Evolutionary conservation across 2,329 filamentous ascomycete species (phyloP), one percentile per base, ranked within the genome.

Genomic region (Stemphylium lycopersici): DNA sequence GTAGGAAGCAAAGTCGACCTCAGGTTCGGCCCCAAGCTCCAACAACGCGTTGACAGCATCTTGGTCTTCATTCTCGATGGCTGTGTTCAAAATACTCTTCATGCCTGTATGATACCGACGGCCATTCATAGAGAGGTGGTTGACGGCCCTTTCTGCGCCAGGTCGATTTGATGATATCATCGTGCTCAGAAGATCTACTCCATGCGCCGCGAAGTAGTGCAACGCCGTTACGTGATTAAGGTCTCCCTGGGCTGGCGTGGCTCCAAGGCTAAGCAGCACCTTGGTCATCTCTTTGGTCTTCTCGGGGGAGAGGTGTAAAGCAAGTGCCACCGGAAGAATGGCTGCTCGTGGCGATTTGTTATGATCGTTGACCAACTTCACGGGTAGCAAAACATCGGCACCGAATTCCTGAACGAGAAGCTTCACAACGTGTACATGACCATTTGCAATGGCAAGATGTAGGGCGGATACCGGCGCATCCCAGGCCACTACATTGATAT

Each of bases 401-500:
- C 90, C 91, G 66, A 90, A 95, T 58, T 87, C 78, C 54, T 77
- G 67, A 0, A 90, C 88, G 6, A 96, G 82, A 20, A 85, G 73
- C 52, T 87, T 84, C 12, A 93, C 89, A 10, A 87, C 83, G 3
- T 88, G 82, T 22, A 83, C 78, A 61, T 93, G 87, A 0, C 90
- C 90, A 55, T 85, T 84, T 1, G 90, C 72, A 56, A 96, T 91
- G 6, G 91, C 91, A 24, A 92, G 81, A 71, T 96, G 91, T 4
- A 96, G 80, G 1, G 91, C 86, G 11, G 88, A 89, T 52, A 86
- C 84, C 4, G 87, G 85, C 4, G 81, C 83, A 64, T 96, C 91
- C 91, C 91, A 96, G 1, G 90, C 85, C n/a, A 90, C 70, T 1
- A 89, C 83, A 61, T 96, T 87, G 55, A 93, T 82, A 61, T 95